Evolutionary conservation across 129 eudicot species (phyloP), one percentile per base, ranked within the genome.

Genomic region (Flaveria brownii): DNA sequence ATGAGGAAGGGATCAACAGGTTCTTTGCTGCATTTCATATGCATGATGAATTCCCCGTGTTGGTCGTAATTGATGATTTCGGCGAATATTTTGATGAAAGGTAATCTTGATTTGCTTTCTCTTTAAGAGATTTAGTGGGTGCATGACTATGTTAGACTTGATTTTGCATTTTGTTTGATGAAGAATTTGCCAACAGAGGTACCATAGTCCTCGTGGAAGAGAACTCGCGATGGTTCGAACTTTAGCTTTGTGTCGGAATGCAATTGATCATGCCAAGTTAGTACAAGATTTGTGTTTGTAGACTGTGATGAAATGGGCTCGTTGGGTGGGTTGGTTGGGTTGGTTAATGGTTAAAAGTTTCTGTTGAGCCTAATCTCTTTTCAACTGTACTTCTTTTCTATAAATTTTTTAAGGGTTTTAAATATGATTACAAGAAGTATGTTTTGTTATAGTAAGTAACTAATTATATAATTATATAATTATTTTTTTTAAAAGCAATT

Each of bases 21-120:
- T 93, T 85, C 70, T 93, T 93, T 75, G 88, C 98, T 80, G 98
- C 97, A 52, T 93, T 93, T 74, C 98, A 93, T 79, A 75, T 88
- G 85, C 85, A 84, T 60, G 72, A 79, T 77, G 49, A 18, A 4
- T 81, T 72, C 76, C 98, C 98, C 45, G 65, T 42, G 49, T 77
- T 81, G 66, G 91, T 93, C 41, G 71, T 93, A 20, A 72, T 93
- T 20, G 97, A 93, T 73, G 91, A 87, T 86, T 80, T 93, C 77
- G 97, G 87, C 6, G 87, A 88, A 30, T 82, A 82, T 69, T 93
- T 91, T 59, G 84, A 88, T 77, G 88, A 91, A 33, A 90, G 89
- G 98, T 84, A 78, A 9, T 36, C 46, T 60, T 30, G 2, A 22
- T 69, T 14, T 56, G 4, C 49, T 42, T 69, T 52, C 39, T 41